Base-by-base conservation (phyloP, 306 rosid genomes). In the Sicyos edulis region DNA sequence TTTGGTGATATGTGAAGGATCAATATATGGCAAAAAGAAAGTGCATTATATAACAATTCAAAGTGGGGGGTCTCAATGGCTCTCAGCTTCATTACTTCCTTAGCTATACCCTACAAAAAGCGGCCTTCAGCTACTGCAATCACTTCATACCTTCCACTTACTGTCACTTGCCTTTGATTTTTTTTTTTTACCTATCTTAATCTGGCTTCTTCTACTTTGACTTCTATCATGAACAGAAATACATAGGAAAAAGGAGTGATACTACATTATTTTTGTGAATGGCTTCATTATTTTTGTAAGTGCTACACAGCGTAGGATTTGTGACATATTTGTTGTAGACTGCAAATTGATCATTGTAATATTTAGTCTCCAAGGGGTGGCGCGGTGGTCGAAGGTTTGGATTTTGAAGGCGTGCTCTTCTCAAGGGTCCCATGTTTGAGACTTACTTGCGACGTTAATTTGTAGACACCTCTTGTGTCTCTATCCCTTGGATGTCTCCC, bases 41-140 rank as follows among this genome's bases (percentile, higher is more conserved):
- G 52, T 63, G 29, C 29, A 4, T 63, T 42, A 9, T 51, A 63
- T 15, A 63, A 63, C 2, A 17, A n/a, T n/a, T 63, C 52, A 37
- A 40, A 42, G 52, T 40, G 70, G 70, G 70, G 52, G 51, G 40
- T 63, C 70, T 40, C 70, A n/a, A 63, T 63, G 70, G 70, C n/a
- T 63, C 52, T 56, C 26, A 63, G 29, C 26, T 40, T n/a, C 49
- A 17, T 4, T 40, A 40, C 29, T 40, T 63, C 70, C 24, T 40
- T 17, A n/a, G 3, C 70, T 40, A 21, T 40, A 63, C 24, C 52
- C 52, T 63, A 40, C 26, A 40, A 15, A 17, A 40, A 63, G n/a
- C 16, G 70, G 29, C 52, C 70, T 63, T 40, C 52, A 17, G 29
- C 70, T 63, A 17, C 52, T 17, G 70, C 52, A 40, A 17, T 63